Evolutionary conservation across 2,329 filamentous ascomycete genomes (phyloP).

Genomic region (Didymella glomerata): DNA sequence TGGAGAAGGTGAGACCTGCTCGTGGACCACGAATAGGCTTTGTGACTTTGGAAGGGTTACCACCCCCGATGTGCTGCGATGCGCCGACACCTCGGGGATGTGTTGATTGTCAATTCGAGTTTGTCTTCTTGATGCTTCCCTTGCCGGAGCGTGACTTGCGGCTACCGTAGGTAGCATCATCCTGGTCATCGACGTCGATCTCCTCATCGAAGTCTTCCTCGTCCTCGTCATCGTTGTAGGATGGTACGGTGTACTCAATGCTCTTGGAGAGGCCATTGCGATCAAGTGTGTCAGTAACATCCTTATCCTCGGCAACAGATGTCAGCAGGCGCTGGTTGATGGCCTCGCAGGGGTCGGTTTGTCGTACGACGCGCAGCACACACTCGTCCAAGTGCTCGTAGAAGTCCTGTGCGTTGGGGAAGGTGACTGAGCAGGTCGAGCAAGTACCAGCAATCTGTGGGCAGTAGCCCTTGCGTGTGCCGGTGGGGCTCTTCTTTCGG

Average conservation of each 20-base stretch:
- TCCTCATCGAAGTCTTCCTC: conserved; percentile 69
- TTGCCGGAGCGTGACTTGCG: conserved; percentile 58
- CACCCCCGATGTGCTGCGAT: conserved; percentile 48
- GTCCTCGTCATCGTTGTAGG: conserved; percentile 64
- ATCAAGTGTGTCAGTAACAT: conserved; percentile 52
- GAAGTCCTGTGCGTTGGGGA: conserved; percentile 90
- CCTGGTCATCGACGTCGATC: conserved; percentile 60
- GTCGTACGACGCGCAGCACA: conserved; percentile 67
- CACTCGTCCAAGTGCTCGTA: conserved; percentile 91
- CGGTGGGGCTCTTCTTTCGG: conserved; percentile 71
- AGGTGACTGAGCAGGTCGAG: conserved; percentile 87
- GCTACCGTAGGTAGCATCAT: conserved; percentile 64
- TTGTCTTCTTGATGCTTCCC: conserved; percentile 60
- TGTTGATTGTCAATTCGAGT: conserved; percentile 61
- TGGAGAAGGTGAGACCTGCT: conserved; percentile 78
- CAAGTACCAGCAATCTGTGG: conserved; percentile 81
- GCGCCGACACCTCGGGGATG: conserved; percentile 59
- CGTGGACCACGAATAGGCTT: conserved; percentile 52
- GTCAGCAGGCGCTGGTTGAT: conserved; percentile 55
- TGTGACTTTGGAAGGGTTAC: conserved; percentile 43
- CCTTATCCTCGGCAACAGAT: conserved; percentile 52
- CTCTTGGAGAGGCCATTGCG: conserved; percentile 53
- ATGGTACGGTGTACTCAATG: conserved; percentile 55
- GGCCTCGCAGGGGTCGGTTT: conserved; percentile 53
- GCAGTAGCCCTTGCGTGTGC: conserved; percentile 70